A percentile compares a stretch with the other conserved stretches of the same genome.
Evolutionary conservation across 2,329 filamentous ascomycete species (phyloP).

Genomic region (Pestalotiopsis sp.): DNA sequence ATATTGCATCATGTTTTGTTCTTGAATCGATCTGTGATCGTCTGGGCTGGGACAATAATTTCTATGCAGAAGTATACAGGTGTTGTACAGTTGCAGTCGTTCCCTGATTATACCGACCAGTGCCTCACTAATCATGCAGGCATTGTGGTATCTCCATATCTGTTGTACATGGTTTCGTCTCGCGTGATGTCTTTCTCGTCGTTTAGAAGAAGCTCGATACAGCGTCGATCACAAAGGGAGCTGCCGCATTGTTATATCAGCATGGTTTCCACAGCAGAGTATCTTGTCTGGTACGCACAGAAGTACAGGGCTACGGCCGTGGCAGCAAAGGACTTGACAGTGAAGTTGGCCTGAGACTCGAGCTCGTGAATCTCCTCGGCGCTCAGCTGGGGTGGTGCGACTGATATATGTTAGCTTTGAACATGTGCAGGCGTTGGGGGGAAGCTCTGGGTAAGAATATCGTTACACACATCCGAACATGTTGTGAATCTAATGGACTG

Average conservation of each 20-base stretch:
- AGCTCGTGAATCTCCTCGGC: conserved; percentile 70
- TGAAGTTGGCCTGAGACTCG: conserved; percentile 69
- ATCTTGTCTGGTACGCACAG: conserved; percentile 57
- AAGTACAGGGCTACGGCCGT: conserved; percentile 73
- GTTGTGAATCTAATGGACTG: conserved; percentile 28
- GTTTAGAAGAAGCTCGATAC: conserved; percentile 40
- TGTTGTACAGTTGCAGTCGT: conserved; percentile 4
- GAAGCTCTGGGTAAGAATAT: background rate
- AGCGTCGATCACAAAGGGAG: conserved; percentile 61
- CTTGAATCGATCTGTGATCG: background rate
- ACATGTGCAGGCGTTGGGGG: background rate
- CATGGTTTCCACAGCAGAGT: background rate
- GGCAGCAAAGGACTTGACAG: conserved; percentile 68
- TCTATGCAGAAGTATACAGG: conserved; percentile 2
- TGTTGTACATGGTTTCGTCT: background rate
- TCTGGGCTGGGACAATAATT: background rate
- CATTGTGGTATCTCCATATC: background rate
- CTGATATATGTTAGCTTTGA: background rate
- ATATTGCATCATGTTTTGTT: background rate
- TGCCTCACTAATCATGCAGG: background rate
- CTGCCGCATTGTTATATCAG: conserved; percentile 33
- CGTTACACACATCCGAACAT: conserved; percentile 64
- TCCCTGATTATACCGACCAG: background rate
- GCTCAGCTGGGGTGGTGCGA: conserved; percentile 63
- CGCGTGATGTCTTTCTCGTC: background rate